These are phyloP conservation scores for Prunus persica DNA, from an alignment of 306 rosid genomes.

Conservation along the genomic window Prunus_persica_NCBIv2 NC_034009.1:17785501-17786000, in stretches of 20 bases:
- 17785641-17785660: background rate
- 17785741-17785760: background rate
- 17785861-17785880: constrained; percentile 69
- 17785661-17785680: background rate
- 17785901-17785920: constrained; percentile 69
- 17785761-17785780: background rate
- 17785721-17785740: too few species aligned
- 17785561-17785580: background rate
- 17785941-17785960: constrained; percentile 78
- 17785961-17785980: constrained; percentile 62
- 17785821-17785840: constrained; percentile 1
- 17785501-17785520: background rate
- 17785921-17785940: constrained; percentile 81
- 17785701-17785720: too few species aligned
- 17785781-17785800: background rate
- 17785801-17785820: background rate
- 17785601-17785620: background rate
- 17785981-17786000: constrained; percentile 27
- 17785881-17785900: constrained; percentile 68
- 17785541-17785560: background rate
- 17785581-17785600: background rate
- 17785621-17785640: background rate
- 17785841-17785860: constrained; percentile 76
- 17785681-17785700: too few species aligned
- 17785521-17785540: background rate